Conservation (phyloP, 1,284 basidiomycete species). For the Mycena citricolor region DNA sequence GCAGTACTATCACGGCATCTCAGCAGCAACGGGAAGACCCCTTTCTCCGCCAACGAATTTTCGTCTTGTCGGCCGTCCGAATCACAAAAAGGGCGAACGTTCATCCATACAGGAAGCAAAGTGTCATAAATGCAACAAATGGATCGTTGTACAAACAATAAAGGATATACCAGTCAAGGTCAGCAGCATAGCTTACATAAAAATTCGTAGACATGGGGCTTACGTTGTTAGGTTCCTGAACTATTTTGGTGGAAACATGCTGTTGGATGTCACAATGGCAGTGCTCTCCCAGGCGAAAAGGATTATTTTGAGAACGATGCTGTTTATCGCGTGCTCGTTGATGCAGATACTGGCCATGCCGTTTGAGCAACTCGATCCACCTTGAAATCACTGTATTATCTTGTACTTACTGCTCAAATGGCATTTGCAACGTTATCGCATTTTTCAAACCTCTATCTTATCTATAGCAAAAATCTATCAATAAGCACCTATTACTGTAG, state of each 20-base stretch:
- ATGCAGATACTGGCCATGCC: too few species aligned
- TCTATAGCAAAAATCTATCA: too few species aligned
- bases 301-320: conserved; percentile 48
- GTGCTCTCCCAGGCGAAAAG: conserved; percentile 51
- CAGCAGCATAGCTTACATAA: conserved; percentile 49
- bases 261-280: conserved; percentile 63
- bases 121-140: conserved; percentile 74
- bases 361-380: too few species aligned
- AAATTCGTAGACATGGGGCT: too few species aligned
- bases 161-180: conserved; percentile 68
- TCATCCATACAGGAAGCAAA: conserved; percentile 60
- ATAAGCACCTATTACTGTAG: too few species aligned
- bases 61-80: conserved; percentile 45
- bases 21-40: conserved; percentile 57
- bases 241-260: conserved; percentile 85
- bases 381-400: too few species aligned
- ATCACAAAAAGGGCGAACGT: conserved; percentile 59
- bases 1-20: conserved; percentile 76
- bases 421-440: too few species aligned
- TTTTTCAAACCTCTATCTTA: too few species aligned
- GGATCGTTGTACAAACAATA: conserved; percentile 69
- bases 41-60: conserved; percentile 75
- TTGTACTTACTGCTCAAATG: too few species aligned
- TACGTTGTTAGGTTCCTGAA: conserved; percentile 71
- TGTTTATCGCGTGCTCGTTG: conserved; percentile 29